A percentile compares a stretch with the other conserved stretches of the same genome.
Conservation (phyloP, 1,139 yeast genomes). For the Meyerozyma sp. region DNA sequence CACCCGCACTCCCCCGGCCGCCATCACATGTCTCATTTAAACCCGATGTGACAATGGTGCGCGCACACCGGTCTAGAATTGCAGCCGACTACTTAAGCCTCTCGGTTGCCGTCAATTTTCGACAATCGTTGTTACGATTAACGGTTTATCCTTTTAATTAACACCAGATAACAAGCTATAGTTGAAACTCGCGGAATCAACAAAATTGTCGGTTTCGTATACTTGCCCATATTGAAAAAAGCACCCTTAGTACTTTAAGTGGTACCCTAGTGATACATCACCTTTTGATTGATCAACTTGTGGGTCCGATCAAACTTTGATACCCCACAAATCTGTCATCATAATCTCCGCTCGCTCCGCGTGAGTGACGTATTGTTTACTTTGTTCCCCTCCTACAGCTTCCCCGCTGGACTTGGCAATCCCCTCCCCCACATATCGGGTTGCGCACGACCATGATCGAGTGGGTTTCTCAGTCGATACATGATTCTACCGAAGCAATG, state of each 20-base stretch:
- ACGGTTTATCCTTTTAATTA: too few species aligned
- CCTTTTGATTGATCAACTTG: neutral
- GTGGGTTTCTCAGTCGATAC: neutral
- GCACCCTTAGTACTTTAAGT: too few species aligned
- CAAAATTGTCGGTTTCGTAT: too few species aligned
- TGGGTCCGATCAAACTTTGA: too few species aligned
- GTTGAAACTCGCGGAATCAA: too few species aligned
- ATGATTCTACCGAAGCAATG: neutral
- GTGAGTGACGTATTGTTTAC: neutral
- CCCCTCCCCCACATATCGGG: neutral
- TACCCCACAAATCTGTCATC: neutral
- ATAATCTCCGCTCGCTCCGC: neutral
- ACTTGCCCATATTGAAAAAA: too few species aligned
- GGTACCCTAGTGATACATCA: too few species aligned
- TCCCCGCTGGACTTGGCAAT: neutral
- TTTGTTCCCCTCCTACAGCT: neutral
- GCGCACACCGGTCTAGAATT: neutral
- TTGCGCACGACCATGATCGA: neutral
- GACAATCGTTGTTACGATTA: neutral
- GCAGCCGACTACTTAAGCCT: neutral
- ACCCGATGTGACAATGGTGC: neutral
- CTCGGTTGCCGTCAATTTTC: neutral
- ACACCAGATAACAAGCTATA: too few species aligned
- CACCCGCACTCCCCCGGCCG: neutral
- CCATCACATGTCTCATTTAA: neutral